Conservation (phyloP, 768 basidiomycete genomes). For the Russula sp. region DNA sequence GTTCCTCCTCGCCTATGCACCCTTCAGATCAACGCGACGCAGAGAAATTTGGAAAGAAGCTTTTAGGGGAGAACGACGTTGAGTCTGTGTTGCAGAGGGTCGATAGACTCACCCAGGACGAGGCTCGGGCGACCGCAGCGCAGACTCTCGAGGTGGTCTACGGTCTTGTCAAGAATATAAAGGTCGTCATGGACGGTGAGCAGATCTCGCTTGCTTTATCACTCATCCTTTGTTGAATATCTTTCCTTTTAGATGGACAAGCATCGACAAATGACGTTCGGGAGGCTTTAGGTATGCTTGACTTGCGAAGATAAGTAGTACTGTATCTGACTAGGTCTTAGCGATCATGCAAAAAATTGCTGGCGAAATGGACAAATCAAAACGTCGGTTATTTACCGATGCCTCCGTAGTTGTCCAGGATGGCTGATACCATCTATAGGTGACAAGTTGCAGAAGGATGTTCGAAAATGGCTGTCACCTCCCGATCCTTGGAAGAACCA, state of each 20-base stretch:
- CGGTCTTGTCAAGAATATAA: neutral
- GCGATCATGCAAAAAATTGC: neutral
- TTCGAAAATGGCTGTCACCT: neutral
- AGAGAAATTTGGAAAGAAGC: too few relatives aligned
- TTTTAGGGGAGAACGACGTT: too few relatives aligned
- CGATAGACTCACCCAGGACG: too few relatives aligned
- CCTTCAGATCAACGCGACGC: neutral
- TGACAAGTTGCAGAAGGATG: neutral
- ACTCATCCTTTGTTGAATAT: neutral
- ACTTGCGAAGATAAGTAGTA: neutral
- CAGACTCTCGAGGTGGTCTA: neutral
- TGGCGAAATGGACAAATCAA: neutral
- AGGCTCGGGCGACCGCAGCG: neutral
- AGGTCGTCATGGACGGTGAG: neutral
- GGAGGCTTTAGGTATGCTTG: neutral
- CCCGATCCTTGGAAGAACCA: slow-evolving; percentile 1
- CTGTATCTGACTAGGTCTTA: neutral
- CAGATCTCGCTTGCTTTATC: neutral
- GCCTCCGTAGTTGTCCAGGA: neutral
- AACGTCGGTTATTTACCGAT: neutral
- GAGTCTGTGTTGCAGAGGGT: too few relatives aligned
- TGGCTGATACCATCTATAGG: neutral
- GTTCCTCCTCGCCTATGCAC: too few relatives aligned
- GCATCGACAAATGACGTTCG: neutral
- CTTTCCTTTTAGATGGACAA: neutral